Evolutionary conservation across 306 rosid genomes (phyloP), one percentile per base, ranked within the genome.

Genomic region (Psophocarpus tetragonolobus): DNA sequence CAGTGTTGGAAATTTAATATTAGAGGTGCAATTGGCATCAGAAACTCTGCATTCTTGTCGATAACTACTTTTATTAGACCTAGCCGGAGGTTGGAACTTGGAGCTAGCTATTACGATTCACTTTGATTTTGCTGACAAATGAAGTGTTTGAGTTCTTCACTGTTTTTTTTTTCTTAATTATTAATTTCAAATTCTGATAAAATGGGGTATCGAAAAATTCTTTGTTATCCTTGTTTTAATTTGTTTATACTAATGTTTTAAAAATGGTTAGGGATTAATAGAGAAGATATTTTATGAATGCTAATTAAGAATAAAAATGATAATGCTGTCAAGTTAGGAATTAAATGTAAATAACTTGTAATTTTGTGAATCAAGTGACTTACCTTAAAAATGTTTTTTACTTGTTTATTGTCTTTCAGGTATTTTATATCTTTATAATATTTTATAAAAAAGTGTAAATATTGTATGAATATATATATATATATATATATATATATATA

Each of bases 21-120:
- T 71, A 15, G 81, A 79, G 38, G 33, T 69, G 58, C 67, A 53
- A 63, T 75, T 71, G 84, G 81, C 61, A 53, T 45, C 74, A 74
- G 56, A 66, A 72, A 60, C 50, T 15, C 51, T 35, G 79, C 72
- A 20, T 24, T 73, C 77, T 69, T 81, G 87, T 73, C 86, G 63
- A 71, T 68, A 60, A 68, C 26, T n/a, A 24, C 39, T 39, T n/a
- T n/a, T n/a, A n/a, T n/a, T 82, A 82, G 75, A 5, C 73, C 68
- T 71, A 57, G n/a, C 74, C 85, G 76, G 77, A 58, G 89, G 82
- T 91, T 87, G 90, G 91, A 88, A 91, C 93, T 91, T 88, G 96
- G 41, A 88, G 84, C 89, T 80, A 88, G 84, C 89, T 80, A 80
- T 39, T 32, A 45, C 20, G 53, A 53, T 72, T 32, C 33, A 18